Evolutionary conservation across 2,329 filamentous ascomycete species (phyloP), one percentile per base, ranked within the genome.

Genomic region (Endothia cerciana): DNA sequence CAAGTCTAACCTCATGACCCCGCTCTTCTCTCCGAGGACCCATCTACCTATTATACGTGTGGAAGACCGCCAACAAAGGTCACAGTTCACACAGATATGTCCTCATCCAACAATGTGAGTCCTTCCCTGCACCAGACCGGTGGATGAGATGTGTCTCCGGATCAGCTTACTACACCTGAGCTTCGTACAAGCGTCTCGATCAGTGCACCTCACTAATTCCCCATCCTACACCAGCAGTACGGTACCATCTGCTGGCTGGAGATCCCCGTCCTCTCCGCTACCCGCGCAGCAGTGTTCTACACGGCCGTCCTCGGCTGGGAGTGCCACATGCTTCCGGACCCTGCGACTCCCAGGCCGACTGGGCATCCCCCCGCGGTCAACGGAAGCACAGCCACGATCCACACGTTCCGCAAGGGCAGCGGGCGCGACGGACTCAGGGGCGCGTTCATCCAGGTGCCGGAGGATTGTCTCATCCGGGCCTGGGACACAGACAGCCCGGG

Each of bases 161-260:
- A 43, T 19, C 4, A 11, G 10, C 33, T 10, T 36, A 10, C 10
- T 36, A 10, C 33, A 36, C 10, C 4, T n/a, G 33, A 36, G 10
- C 10, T 36, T 5, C 33, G 10, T 36, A 36, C 33, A 10, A 36
- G 6, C 10, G 33, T 36, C 33, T 36, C 33, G 6, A 5, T 36
- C 10, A 43, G 41, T n/a, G 7, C 41, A 43, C 19, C 41, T 15
- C 41, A 43, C 41, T 43, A 43, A 43, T 11, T 19, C 41, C n/a
- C 13, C 22, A 8, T 62, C 62, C 65, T 73, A 19, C 28, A 38
- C 28, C 5, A 5, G 60, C 30, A 65, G 63, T 58, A 65, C 51
- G 77, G 77, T 65, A 72, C 78, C 60, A 74, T 78, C 58, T 77
- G 73, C 70, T 81, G 77, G 77, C 74, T 77, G 56, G 76, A 80